Evolutionary conservation across 1,284 basidiomycete genomes (phyloP), one percentile per base, ranked within the genome.

Genomic region (Phaffia rhodozyma): DNA sequence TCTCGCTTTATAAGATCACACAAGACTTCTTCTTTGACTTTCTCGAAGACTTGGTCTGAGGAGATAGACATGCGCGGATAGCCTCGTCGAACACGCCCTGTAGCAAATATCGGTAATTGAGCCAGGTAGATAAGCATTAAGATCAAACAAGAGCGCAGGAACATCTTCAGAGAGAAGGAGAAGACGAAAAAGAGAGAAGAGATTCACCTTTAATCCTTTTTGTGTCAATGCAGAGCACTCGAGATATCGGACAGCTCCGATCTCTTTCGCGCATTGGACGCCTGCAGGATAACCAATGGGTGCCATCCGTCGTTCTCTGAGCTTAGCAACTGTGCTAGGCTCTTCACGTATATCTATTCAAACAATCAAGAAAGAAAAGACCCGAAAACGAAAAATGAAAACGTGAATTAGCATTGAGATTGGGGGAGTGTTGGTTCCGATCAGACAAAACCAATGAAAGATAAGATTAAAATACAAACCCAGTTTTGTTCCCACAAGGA

Each of bases 141-240:
- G 27, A 5, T 13, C 3, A 52, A 52, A 23, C 27, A 27, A 32
- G 9, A 20, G n/a, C n/a, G n/a, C n/a, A n/a, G n/a, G n/a, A n/a
- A n/a, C n/a, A n/a, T n/a, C n/a, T n/a, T n/a, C 29, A 51, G 27
- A 30, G 18, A 18, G 18, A 16, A 30, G 25, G 30, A 29, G 51
- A 51, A 18, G 20, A 51, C 20, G 20, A 29, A 51, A 21, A 43
- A 29, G 30, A 25, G 13, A 18, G 23, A 25, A 5, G 16, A 13
- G 9, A 58, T 21, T 29, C 25, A n/a, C 55, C 47, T 96, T 96
- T 71, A 97, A 78, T 27, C 91, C 92, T 78, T 97, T 94, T 80
- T 98, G 96, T 55, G 94, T 97, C 71, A 98, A 79, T 51, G 96
- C 96, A 30, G 92, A 97, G 75, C 94, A 97, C 77, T 98, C 94